Evolutionary conservation across 441 rosid genomes (phyloP), one percentile per base, ranked within the genome.

Genomic region (Erysimum pusillum): DNA sequence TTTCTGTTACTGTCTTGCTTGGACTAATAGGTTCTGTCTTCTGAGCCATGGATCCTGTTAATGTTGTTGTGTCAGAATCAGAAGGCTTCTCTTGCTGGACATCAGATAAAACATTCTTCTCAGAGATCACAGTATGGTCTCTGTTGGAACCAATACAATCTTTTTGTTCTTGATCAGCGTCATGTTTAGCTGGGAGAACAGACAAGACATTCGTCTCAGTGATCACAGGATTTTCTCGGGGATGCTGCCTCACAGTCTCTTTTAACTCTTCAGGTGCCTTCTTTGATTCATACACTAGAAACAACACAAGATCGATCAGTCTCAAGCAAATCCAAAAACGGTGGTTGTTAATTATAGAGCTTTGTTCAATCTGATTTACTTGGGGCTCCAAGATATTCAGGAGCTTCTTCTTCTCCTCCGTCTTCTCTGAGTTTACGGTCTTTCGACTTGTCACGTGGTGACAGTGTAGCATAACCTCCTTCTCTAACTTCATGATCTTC

Each of bases 241-340:
- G 93, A 86, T 86, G 87, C 75, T 88, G 90, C 76, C 86, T 86
- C 1, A 93, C 91, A 4, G 79, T 68, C 79, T 82, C 83, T 83
- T 82, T 88, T 28, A 76, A 82, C 44, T 77, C 85, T 58, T 85
- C 89, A 25, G 98, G 94, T 7, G 98, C 98, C 54, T 87, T 79
- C 81, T 92, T 94, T 18, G 98, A 91, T 82, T 95, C 99, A 71
- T 94, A 90, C 93, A 89, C 99, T 94, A 85, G 4, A 9, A 44
- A 80, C 5, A 64, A 69, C 56, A 70, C 20, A 75, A 7, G 5
- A 31, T 53, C 3, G 3, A 53, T 67, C 14, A 73, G 54, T 46
- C 45, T 39, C 15, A 52, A 34, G 28, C 6, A 67, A n/a, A 51
- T 13, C 35, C 7, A 59, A 7, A 51, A 1, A 5, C 25, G 5